These are phyloP conservation scores for Solanum stenotomum DNA, from an alignment of 257 asterid genomes.

Conservation along the genomic window DNA sequence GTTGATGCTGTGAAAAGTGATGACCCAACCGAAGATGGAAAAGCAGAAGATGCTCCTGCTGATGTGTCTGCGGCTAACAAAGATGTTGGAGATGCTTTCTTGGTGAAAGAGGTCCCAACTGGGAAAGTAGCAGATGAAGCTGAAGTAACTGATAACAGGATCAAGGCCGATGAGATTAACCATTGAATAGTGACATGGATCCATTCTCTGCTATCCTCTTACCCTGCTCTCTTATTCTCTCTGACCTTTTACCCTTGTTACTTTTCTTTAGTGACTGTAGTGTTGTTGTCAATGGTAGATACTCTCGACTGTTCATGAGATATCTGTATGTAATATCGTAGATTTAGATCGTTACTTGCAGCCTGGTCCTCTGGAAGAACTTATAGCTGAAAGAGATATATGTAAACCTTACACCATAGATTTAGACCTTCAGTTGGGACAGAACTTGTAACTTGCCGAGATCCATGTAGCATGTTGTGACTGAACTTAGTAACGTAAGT, in stretches of 20 bases:
- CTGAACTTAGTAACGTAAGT: neutral
- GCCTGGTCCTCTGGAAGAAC: slow-evolving; percentile 6
- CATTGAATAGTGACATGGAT: slow-evolving; percentile 1
- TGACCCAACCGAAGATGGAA: neutral
- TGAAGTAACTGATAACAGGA: slow-evolving; percentile 17
- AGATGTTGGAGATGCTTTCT: neutral
- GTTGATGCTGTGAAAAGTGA: neutral
- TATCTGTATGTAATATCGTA: slow-evolving; percentile 17
- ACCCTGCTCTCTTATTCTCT: neutral
- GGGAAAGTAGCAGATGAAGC: slow-evolving; percentile 14
- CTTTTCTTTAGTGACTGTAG: slow-evolving; percentile 1
- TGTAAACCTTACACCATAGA: slow-evolving; percentile 14
- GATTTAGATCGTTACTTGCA: slow-evolving; percentile 9
- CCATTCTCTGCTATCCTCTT: neutral
- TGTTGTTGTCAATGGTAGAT: slow-evolving; percentile 12
- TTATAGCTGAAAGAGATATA: slow-evolving; percentile 8
- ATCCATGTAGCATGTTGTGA: slow-evolving; percentile 13
- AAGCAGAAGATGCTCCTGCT: neutral
- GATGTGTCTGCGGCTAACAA: neutral
- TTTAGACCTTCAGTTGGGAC: slow-evolving; percentile 13
- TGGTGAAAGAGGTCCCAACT: neutral
- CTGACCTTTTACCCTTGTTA: slow-evolving; percentile 6
- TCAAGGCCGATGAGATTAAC: slow-evolving; percentile 6
- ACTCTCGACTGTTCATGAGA: slow-evolving; percentile 17
- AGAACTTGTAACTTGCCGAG: slow-evolving; percentile 5